Evolutionary conservation across 139 green algal species (phyloP), one percentile per base, ranked within the genome.

Genomic region (Chlorella sp.): DNA sequence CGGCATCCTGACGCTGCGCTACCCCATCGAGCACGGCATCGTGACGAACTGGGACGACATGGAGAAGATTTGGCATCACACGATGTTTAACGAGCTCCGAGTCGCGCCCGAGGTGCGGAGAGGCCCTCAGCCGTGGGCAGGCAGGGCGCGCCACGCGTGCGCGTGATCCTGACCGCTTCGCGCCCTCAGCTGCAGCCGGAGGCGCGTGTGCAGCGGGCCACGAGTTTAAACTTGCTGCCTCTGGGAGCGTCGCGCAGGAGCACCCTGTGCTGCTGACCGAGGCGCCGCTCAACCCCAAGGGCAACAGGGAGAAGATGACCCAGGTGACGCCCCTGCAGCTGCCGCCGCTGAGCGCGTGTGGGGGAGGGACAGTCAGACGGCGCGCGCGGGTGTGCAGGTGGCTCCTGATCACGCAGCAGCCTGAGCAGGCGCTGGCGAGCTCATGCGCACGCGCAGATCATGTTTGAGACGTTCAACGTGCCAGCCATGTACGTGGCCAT

Each of bases 41-140:
- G 94, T 99, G 29, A 98, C 87, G 60, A 97, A 98, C 89, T 99
- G 95, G 95, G 95, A 99, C 69, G 95, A 99, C 86, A 99, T 99
- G 95, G 95, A 99, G 90, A 99, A 98, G 91, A 98, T 99, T 82
- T 98, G 94, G 95, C 93, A 99, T 80, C 95, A 99, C 89, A 99
- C 95, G 35, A 99, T 99, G 72, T 99, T 97, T 91, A 98, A 99
- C 71, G 95, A 99, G 93, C 90, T 99, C 59, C 91, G 95, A n/a
- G 94, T 99, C 33, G 91, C 94, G 1, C 95, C 95, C 4, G 95
- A 99, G 77, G 82, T 86, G 62, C 5, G 68, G 20, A 27, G n/a
- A n/a, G n/a, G n/a, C n/a, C n/a, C n/a, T n/a, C n/a, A n/a, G n/a
- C n/a, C n/a, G n/a, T n/a, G n/a, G n/a, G n/a, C n/a, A n/a, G n/a